Evolutionary conservation across 2,329 filamentous ascomycete species (phyloP), one percentile per base, ranked within the genome.

Genomic region (Lojkania enalia): DNA sequence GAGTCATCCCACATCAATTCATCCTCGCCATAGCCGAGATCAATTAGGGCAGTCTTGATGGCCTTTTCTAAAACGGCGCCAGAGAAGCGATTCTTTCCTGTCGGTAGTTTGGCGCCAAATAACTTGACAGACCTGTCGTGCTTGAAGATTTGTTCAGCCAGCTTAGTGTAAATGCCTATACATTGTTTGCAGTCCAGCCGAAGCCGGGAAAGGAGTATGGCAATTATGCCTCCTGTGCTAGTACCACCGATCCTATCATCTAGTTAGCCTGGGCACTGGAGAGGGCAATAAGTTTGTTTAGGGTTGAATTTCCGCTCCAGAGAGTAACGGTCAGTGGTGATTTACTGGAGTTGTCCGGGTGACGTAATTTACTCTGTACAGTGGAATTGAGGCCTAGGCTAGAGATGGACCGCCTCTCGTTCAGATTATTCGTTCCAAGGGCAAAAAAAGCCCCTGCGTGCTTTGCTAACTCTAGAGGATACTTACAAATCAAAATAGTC

Each of bases 1-100:
- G 61, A 63, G 35, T 70, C 67, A 20, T 71, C 69, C 69, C 69
- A 71, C 67, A 71, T 70, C n/a, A 58, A 41, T 35, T 70, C 67
- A 41, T 71, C 46, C 39, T 68, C 60, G 20, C 57, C 46, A 31
- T 66, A 71, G 7, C 57, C 61, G 0, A 70, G 49, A 4, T 63
- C 60, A 13, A 55, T 56, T 16, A 71, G 51, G 0, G 67, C 59
- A 2, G 53, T 42, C 42, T 68, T 71, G 52, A 71, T 69, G 1
- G 67, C 65, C 18, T 60, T 56, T 35, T 69, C 69, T 0, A 71
- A 56, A 6, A 70, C 65, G 4, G 43, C 45, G 1, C 68, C 68
- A 3, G 68, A 71, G 35, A 71, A 71, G 2, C 68, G 57, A 11
- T 57, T 70, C 3, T 62, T 49, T 19, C 67, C 64, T 16, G 60